Conservation (phyloP, 352 stramenopile genomes). For the Phytophthora hibernalis region DNA sequence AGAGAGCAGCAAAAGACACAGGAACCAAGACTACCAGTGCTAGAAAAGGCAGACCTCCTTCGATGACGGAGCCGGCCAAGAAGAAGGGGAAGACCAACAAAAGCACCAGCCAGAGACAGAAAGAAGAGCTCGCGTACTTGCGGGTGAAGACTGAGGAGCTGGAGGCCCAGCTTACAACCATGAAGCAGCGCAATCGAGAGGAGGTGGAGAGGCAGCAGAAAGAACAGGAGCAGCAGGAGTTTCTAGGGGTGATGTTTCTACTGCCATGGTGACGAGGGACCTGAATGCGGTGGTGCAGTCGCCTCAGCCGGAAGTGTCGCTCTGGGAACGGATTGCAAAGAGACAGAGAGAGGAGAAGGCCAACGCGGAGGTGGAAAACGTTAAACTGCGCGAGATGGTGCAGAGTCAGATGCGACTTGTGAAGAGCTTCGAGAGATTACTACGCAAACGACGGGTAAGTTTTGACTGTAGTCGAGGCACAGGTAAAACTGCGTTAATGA, state of each 20-base stretch:
- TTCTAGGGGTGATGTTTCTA: background rate
- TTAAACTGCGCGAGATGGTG: slow-evolving; percentile 50
- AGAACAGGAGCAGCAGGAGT: slow-evolving; percentile 19
- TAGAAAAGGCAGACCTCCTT: slow-evolving; percentile 24
- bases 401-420: slow-evolving; percentile 50
- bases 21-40: slow-evolving; percentile 4
- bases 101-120: slow-evolving; percentile 48
- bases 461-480: background rate
- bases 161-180: slow-evolving; percentile 23
- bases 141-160: slow-evolving; percentile 33
- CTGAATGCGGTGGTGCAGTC: slow-evolving; percentile 3
- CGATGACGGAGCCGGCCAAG: slow-evolving; percentile 8
- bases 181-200: slow-evolving; percentile 29
- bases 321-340: slow-evolving; percentile 54
- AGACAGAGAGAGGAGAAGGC: slow-evolving; percentile 43
- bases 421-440: slow-evolving; percentile 44
- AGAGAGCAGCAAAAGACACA: slow-evolving; percentile 4
- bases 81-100: slow-evolving; percentile 49
- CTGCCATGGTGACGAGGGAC: slow-evolving; percentile 3
- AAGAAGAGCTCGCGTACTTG: slow-evolving; percentile 47
- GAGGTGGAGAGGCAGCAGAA: slow-evolving; percentile 29
- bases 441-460: slow-evolving; percentile 46
- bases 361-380: slow-evolving; percentile 52
- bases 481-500: background rate
- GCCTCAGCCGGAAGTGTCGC: slow-evolving; percentile 24